Percentiles rank a stretch among this genome's conserved stretches.
These are phyloP conservation scores for Malbranchea zuffiana DNA, from an alignment of 2,329 filamentous ascomycete genomes.

Conservation along the genomic window DNA sequence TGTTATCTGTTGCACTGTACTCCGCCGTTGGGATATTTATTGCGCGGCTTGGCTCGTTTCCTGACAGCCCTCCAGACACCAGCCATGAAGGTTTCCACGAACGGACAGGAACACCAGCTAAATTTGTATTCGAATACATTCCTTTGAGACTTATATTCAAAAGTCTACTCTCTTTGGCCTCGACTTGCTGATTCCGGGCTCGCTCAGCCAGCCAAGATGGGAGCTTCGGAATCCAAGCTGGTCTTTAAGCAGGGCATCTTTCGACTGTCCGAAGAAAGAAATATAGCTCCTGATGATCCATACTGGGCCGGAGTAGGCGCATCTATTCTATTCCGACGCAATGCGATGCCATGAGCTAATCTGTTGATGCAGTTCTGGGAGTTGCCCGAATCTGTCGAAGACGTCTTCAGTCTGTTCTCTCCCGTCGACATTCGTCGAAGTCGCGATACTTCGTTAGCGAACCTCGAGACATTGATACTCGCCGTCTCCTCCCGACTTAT, in stretches of 20 bases:
- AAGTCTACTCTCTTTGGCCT: too few relatives aligned
- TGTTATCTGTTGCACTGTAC: too few relatives aligned
- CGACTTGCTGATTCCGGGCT: background rate
- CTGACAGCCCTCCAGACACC: too few relatives aligned
- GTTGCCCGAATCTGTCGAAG: constrained; percentile 86
- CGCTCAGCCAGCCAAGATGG: constrained; percentile 50
- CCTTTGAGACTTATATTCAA: too few relatives aligned
- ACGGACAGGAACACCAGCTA: too few relatives aligned
- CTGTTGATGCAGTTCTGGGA: constrained; percentile 71
- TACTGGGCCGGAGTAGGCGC: constrained; percentile 81
- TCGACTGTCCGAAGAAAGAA: constrained; percentile 78
- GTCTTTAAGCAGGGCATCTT: constrained; percentile 99
- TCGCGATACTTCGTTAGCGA: constrained; percentile 71
- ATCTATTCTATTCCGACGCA: background rate
- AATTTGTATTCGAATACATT: too few relatives aligned
- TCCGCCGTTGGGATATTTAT: too few relatives aligned
- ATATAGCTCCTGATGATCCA: constrained; percentile 75
- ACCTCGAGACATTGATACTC: constrained; percentile 78
- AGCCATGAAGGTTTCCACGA: too few relatives aligned
- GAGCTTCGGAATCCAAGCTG: constrained; percentile 95
- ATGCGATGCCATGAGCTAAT: background rate
- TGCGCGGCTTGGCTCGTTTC: too few relatives aligned
- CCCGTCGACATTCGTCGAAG: constrained; percentile 79
- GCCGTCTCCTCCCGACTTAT: constrained; percentile 75
- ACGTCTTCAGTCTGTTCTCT: constrained; percentile 93